Conservation (phyloP, 805 yeast genomes). For the Ogataea polymorpha region DNA sequence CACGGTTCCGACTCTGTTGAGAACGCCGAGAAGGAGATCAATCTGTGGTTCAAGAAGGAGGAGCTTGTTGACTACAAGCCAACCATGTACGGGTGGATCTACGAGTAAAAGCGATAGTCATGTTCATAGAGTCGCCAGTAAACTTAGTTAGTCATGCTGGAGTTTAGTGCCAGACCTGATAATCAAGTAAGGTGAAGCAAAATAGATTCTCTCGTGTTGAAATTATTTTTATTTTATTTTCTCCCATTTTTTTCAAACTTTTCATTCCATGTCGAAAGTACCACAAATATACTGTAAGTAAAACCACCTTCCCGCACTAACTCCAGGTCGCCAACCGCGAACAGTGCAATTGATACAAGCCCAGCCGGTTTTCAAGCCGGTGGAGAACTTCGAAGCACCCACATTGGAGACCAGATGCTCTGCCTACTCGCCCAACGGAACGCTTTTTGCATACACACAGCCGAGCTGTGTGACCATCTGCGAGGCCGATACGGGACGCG, state of each 20-base stretch:
- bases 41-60: conserved; percentile 96
- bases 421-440: conserved; percentile 65
- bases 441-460: conserved; percentile 68
- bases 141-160: background rate
- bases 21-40: conserved; percentile 93
- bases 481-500: conserved; percentile 50
- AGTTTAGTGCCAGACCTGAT: background rate
- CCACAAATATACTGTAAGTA: conserved; percentile 31
- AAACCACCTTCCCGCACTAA: conserved; percentile 11
- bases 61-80: conserved; percentile 92
- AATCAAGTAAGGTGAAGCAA: background rate
- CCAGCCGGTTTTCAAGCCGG: conserved; percentile 37
- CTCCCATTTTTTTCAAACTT: conserved; percentile 6
- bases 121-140: background rate
- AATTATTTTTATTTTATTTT: background rate
- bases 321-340: conserved; percentile 54
- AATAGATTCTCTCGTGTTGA: background rate
- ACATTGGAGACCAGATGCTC: conserved; percentile 56
- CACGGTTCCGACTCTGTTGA: conserved; percentile 99
- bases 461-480: conserved; percentile 57
- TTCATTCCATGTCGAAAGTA: conserved; percentile 19
- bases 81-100: conserved; percentile 82
- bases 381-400: conserved; percentile 32
- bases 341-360: conserved; percentile 50
- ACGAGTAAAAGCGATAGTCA: conserved; percentile 58